Evolutionary conservation across 2,329 filamentous ascomycete species (phyloP).

Genomic region (Davidsoniella australis): DNA sequence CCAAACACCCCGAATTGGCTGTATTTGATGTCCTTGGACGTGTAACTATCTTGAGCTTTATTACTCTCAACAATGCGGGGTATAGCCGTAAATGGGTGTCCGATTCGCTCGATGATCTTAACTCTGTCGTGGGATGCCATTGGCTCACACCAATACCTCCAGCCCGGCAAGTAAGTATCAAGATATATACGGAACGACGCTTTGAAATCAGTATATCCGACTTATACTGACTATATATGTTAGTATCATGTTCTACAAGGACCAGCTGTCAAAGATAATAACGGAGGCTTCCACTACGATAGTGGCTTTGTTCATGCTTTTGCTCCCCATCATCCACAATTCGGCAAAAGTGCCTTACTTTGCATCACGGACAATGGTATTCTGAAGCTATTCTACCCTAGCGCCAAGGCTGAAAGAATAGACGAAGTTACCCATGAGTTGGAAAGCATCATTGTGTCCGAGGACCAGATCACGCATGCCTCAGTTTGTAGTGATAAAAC

Average conservation of each 20-base stretch:
- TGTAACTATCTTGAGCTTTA: constrained; percentile 56
- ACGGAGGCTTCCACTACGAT: constrained; percentile 41
- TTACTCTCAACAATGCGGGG: constrained; percentile 56
- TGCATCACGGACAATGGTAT: constrained; percentile 59
- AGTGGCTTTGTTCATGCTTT: constrained; percentile 46
- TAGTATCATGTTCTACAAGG: constrained; percentile 29
- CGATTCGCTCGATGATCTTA: constrained; percentile 59
- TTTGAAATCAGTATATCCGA: background rate
- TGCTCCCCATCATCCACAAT: constrained; percentile 56
- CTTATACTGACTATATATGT: background rate
- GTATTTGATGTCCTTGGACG: constrained; percentile 66
- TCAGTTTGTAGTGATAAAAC: constrained; percentile 59
- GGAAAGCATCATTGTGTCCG: constrained; percentile 52
- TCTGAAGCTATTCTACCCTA: constrained; percentile 61
- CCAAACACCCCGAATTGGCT: constrained; percentile 61
- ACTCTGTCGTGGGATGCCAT: constrained; percentile 64
- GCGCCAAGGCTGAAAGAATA: constrained; percentile 48
- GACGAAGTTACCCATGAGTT: constrained; percentile 58
- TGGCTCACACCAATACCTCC: constrained; percentile 54
- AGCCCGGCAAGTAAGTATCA: constrained; percentile 22
- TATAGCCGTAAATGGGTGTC: constrained; percentile 42
- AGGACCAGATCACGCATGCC: constrained; percentile 67
- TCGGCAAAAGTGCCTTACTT: constrained; percentile 55
- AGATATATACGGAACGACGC: background rate
- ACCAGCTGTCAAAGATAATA: constrained; percentile 44